Evolutionary conservation across 495 filamentous ascomycete species (phyloP).

Genomic region (Hyaloscypha variabilis): DNA sequence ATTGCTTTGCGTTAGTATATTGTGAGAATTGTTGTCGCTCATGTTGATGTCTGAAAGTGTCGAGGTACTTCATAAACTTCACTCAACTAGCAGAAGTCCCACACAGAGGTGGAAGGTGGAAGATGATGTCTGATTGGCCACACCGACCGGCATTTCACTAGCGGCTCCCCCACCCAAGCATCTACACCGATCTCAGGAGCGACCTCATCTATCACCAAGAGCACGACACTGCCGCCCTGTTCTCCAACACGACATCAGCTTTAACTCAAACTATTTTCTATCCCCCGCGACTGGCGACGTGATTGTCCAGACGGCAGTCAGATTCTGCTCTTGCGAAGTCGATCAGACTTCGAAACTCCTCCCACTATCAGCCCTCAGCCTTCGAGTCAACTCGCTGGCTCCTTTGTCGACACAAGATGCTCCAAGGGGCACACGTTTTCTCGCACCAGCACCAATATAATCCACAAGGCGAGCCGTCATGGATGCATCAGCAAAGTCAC

Average conservation of each 20-base stretch:
- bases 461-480: constrained; percentile 71
- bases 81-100: neutral
- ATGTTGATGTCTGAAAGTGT: neutral
- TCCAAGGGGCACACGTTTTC: constrained; percentile 53
- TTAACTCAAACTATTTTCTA: constrained; percentile 1
- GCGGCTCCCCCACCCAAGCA: neutral
- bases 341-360: neutral
- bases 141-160: neutral
- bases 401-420: constrained; percentile 22
- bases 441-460: constrained; percentile 81
- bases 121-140: neutral
- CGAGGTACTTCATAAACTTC: neutral
- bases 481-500: constrained; percentile 73
- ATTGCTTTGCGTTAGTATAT: too few relatives aligned
- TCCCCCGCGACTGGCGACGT: constrained; percentile 3
- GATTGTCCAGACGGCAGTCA: constrained; percentile 7
- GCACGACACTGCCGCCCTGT: neutral
- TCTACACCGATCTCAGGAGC: neutral
- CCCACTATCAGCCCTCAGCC: constrained; percentile 5
- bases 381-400: constrained; percentile 9
- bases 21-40: too few relatives aligned
- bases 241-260: neutral
- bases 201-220: constrained; percentile 2
- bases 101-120: neutral
- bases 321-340: neutral